Conservation (phyloP, 2,329 filamentous ascomycete genomes). For the Cryphonectria carpinicola region DNA sequence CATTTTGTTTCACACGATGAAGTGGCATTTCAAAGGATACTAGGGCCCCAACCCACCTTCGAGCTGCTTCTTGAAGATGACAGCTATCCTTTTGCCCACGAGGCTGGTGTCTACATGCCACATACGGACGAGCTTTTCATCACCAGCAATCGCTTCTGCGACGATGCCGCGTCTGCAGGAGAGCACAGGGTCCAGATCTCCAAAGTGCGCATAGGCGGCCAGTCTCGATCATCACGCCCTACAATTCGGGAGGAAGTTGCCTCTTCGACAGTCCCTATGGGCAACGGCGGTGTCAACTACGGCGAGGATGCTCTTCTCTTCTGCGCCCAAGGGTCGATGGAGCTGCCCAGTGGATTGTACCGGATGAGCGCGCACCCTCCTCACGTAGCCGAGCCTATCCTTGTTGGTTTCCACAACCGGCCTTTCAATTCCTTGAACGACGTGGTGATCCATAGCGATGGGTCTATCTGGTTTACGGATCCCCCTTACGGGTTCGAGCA, state of each 20-base stretch:
- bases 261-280: conserved; percentile 43
- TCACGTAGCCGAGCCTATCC: conserved; percentile 35
- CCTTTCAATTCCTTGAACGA: conserved; percentile 56
- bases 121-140: conserved; percentile 31
- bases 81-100: conserved; percentile 52
- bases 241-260: conserved; percentile 38
- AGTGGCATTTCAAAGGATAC: conserved; percentile 32
- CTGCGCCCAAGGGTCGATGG: conserved; percentile 45
- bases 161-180: conserved; percentile 24
- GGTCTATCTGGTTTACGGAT: conserved; percentile 55
- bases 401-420: conserved; percentile 47
- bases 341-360: conserved; percentile 37
- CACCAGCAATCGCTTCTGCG: conserved; percentile 40
- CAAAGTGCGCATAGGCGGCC: conserved; percentile 33
- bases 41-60: conserved; percentile 41
- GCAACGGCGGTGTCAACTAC: conserved; percentile 55
- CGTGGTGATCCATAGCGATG: conserved; percentile 47
- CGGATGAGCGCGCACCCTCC: conserved; percentile 40
- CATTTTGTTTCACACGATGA: conserved; percentile 7
- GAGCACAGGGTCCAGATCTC: conserved; percentile 38
- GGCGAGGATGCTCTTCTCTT: conserved; percentile 43
- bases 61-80: conserved; percentile 44
- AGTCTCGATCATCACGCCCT: conserved; percentile 11
- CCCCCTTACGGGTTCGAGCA: conserved; percentile 53
- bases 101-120: conserved; percentile 39